Evolutionary conservation across 176 grass and related monocot genomes (phyloP).

Genomic region (Calamus simplicifolius): DNA sequence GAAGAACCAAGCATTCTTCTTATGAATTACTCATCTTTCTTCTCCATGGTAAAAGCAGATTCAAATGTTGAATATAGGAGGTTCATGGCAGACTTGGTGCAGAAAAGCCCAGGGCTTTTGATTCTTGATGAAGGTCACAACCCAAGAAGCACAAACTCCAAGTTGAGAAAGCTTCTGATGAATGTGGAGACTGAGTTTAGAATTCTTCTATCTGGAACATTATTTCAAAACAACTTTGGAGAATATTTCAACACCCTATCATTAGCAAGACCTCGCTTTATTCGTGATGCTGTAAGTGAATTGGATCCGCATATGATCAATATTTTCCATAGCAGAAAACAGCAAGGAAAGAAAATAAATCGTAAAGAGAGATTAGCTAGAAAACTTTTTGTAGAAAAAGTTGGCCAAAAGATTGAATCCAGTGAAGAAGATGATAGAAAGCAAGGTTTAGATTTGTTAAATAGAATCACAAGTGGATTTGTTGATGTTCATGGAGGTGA

Average conservation of each 20-base stretch:
- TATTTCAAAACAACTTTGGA: conserved; percentile 94
- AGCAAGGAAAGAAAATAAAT: conserved; percentile 18
- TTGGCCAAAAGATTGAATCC: conserved; percentile 75
- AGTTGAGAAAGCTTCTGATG: conserved; percentile 71
- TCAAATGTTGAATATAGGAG: conserved; percentile 32
- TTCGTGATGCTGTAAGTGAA: conserved; percentile 46
- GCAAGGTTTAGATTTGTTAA: conserved; percentile 55
- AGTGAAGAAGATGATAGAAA: conserved; percentile 28
- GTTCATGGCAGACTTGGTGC: conserved; percentile 47
- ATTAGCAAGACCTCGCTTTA: conserved; percentile 78
- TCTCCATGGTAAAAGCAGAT: conserved; percentile 47
- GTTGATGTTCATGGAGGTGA: conserved; percentile 64
- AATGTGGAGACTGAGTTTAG: conserved; percentile 82
- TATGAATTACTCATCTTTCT: conserved; percentile 82
- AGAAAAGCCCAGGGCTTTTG: conserved; percentile 69
- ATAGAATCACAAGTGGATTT: conserved; percentile 53
- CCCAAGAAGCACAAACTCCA: conserved; percentile 77
- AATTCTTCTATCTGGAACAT: conserved; percentile 82
- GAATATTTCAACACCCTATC: conserved; percentile 94
- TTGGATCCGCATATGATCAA: conserved; percentile 23
- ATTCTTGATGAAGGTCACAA: conserved; percentile 95
- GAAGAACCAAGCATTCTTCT: conserved; percentile 70
- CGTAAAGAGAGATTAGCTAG: conserved; percentile 48
- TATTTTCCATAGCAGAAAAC: conserved; percentile 19
- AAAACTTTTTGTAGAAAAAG: conserved; percentile 64